These are phyloP conservation scores for Ceratocystis ficicola DNA, from an alignment of 2,329 filamentous ascomycete species.

Conservation along the genomic window DNA sequence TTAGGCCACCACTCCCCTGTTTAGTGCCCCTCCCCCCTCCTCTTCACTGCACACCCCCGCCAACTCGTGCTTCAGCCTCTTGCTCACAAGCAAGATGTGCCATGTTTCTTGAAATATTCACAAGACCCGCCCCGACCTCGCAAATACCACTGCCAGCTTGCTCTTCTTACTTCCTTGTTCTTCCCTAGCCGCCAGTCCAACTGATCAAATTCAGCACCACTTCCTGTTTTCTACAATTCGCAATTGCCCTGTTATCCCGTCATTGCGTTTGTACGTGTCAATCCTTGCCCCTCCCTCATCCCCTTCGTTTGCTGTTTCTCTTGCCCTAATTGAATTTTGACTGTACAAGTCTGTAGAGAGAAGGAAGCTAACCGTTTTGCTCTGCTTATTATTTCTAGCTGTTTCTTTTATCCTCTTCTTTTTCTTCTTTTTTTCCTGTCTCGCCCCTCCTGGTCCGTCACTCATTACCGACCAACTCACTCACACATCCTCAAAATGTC, in stretches of 20 bases:
- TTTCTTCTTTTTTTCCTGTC: conserved; percentile 9
- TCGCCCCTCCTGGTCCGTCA: conserved; percentile 24
- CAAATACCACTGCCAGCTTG: conserved; percentile 8
- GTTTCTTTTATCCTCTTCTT: conserved; percentile 3
- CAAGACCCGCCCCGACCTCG: conserved; percentile 20
- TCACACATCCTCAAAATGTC: conserved; percentile 29
- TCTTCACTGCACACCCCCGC: conserved; percentile 12
- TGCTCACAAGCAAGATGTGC: neutral
- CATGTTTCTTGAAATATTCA: conserved; percentile 18
- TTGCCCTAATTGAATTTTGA: conserved; percentile 13
- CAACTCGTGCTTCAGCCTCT: neutral
- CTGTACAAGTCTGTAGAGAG: neutral
- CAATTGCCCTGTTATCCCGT: conserved; percentile 7
- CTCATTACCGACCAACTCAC: conserved; percentile 26
- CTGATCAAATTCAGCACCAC: conserved; percentile 6
- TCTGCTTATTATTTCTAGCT: conserved; percentile 4
- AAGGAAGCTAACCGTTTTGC: conserved; percentile 17
- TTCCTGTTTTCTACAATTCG: neutral
- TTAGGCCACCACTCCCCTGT: neutral
- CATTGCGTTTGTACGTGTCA: conserved; percentile 10
- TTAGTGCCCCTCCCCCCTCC: neutral
- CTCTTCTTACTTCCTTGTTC: neutral
- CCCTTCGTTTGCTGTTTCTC: conserved; percentile 8
- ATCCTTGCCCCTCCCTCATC: conserved; percentile 6
- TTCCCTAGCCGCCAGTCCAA: conserved; percentile 3